A percentile compares a stretch with the other conserved stretches of the same genome.
Evolutionary conservation across 352 stramenopile genomes (phyloP).

Genomic region (Thalassiosira gravida): DNA sequence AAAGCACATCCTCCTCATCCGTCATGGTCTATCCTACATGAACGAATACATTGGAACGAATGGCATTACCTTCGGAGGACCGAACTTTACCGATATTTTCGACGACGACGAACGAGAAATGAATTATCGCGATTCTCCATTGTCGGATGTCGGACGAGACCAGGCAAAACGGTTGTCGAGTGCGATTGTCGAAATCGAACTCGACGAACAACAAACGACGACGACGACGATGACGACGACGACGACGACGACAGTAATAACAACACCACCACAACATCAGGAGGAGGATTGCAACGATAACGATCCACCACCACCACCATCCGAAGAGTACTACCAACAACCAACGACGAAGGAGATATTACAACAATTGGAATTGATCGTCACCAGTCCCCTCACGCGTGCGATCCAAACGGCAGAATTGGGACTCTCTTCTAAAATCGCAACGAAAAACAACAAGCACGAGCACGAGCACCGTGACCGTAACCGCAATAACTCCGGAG

Average conservation of each 20-base stretch:
- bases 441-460: background rate
- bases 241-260: no score
- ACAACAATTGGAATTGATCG: background rate
- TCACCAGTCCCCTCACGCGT: background rate
- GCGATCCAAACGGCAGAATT: background rate
- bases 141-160: constrained; percentile 35
- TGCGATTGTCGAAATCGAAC: background rate
- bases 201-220: background rate
- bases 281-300: background rate
- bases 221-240: no score
- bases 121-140: constrained; percentile 54
- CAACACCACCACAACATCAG: no score
- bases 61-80: constrained; percentile 49
- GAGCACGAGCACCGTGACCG: no score
- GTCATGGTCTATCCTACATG: constrained; percentile 71
- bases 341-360: background rate
- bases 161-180: constrained; percentile 34
- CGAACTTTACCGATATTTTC: constrained; percentile 70
- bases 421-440: background rate
- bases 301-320: no score
- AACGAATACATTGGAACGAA: constrained; percentile 62
- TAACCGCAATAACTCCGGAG: no score
- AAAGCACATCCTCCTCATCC: constrained; percentile 56
- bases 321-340: no score
- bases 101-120: constrained; percentile 2